These are phyloP conservation scores for Neonectria coccinea DNA, from an alignment of 2,329 filamentous ascomycete genomes.

Conservation along the genomic window DNA sequence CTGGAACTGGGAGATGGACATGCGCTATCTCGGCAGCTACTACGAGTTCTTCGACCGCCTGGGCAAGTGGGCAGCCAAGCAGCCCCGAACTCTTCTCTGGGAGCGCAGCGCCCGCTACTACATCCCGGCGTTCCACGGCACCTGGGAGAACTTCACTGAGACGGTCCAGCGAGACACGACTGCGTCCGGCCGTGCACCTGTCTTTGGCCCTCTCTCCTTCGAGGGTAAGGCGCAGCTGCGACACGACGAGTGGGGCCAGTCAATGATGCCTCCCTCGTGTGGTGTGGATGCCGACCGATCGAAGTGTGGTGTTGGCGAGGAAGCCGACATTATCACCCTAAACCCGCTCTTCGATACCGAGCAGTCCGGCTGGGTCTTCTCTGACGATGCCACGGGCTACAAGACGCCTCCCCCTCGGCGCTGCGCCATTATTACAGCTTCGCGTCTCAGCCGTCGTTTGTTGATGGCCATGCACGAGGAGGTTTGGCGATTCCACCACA, in stretches of 20 bases:
- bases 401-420: constrained; percentile 73
- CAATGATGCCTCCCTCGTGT: constrained; percentile 67
- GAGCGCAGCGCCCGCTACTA: constrained; percentile 83
- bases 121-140: constrained; percentile 75
- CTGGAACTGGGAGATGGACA: constrained; percentile 80
- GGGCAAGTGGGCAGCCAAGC: constrained; percentile 72
- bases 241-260: constrained; percentile 64
- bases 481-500: constrained; percentile 73
- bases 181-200: constrained; percentile 61
- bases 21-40: constrained; percentile 73
- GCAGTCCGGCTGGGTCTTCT: constrained; percentile 78
- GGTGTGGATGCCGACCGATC: constrained; percentile 61
- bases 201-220: constrained; percentile 76
- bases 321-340: constrained; percentile 81
- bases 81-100: constrained; percentile 80
- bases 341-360: constrained; percentile 81
- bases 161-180: constrained; percentile 73
- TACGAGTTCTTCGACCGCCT: constrained; percentile 80
- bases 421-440: constrained; percentile 78
- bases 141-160: constrained; percentile 77
- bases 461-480: constrained; percentile 81
- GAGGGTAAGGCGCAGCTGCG: constrained; percentile 60
- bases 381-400: constrained; percentile 78
- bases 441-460: constrained; percentile 74
- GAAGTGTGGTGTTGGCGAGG: constrained; percentile 75